A percentile compares a stretch with the other conserved stretches of the same genome.
phyloP scores from a whole-genome alignment of 192 early-diverging fungal species.

The Diversispora eburnea region DNA sequence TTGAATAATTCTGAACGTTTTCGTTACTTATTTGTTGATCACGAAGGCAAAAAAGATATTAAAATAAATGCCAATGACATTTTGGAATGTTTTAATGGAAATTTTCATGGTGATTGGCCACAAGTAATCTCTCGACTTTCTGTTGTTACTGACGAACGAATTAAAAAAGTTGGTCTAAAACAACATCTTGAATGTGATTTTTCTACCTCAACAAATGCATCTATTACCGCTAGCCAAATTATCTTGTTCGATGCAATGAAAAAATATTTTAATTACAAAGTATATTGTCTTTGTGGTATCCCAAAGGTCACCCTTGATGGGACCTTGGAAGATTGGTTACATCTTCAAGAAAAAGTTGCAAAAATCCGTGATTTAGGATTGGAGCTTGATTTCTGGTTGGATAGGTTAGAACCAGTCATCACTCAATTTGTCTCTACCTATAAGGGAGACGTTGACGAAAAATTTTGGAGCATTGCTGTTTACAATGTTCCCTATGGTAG shows the following conservation, averaged over 20 bases:
- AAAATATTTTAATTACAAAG: conserved; percentile 3
- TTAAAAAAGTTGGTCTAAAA: conserved; percentile 18
- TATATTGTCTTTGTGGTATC: conserved; percentile 17
- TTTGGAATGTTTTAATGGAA: no score
- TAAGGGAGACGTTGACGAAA: conserved; percentile 17
- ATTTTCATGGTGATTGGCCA: conserved; percentile 18
- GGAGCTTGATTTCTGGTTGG: no score
- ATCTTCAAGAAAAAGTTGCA: no score
- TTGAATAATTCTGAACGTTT: not conserved
- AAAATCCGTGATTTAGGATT: no score
- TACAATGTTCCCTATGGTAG: not conserved
- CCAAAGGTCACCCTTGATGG: conserved; percentile 23
- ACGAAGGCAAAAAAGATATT: conserved; percentile 5
- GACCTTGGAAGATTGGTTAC: conserved; percentile 3
- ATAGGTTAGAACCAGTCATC: conserved; percentile 19
- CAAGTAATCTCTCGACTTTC: not conserved
- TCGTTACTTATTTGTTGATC: conserved; percentile 13
- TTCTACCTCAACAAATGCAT: no score
- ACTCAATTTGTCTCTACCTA: conserved; percentile 12
- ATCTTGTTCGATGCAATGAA: not conserved
- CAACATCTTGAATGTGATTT: no score
- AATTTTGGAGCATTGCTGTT: conserved; percentile 17
- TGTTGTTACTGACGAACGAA: not conserved
- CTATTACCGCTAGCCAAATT: no score
- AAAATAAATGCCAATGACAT: not conserved